Conservation (phyloP, 768 basidiomycete genomes). For the Mycena kentingensis region DNA sequence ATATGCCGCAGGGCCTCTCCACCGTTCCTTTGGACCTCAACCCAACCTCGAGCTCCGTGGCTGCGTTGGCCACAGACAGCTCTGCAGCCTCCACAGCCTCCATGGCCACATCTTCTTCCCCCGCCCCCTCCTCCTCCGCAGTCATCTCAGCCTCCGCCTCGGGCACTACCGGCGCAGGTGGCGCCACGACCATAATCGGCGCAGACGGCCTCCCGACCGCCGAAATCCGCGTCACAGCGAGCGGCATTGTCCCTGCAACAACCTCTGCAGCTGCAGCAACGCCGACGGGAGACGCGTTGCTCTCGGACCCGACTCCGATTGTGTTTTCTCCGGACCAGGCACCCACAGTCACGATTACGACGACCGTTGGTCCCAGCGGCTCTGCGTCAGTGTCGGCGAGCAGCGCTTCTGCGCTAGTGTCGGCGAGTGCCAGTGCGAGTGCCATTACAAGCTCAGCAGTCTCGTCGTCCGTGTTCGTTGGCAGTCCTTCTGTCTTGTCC, state of each 20-base stretch:
- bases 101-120: slow-evolving; percentile 2
- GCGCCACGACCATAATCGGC: slow-evolving; percentile 28
- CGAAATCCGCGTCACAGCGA: slow-evolving; percentile 36
- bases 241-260: slow-evolving; percentile 20
- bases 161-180: slow-evolving; percentile 6
- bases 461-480: not conserved
- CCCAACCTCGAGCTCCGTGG: not conserved
- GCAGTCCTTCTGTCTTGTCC: not conserved
- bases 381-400: not conserved
- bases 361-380: not conserved
- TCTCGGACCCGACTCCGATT: slow-evolving; percentile 17
- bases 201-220: slow-evolving; percentile 38
- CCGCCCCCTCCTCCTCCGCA: slow-evolving; percentile 10
- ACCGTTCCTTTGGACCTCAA: not conserved
- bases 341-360: slow-evolving; percentile 9
- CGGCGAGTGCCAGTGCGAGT: not conserved
- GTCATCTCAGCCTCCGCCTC: slow-evolving; percentile 8
- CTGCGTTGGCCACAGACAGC: not conserved
- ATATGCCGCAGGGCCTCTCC: not conserved
- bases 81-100: not conserved
- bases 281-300: slow-evolving; percentile 2
- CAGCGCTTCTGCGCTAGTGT: not conserved
- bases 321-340: not conserved
- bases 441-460: not conserved
- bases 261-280: slow-evolving; percentile 12